These are phyloP conservation scores for Salix suchowensis DNA, from an alignment of 345 rosid species.

Conservation along the genomic window DNA sequence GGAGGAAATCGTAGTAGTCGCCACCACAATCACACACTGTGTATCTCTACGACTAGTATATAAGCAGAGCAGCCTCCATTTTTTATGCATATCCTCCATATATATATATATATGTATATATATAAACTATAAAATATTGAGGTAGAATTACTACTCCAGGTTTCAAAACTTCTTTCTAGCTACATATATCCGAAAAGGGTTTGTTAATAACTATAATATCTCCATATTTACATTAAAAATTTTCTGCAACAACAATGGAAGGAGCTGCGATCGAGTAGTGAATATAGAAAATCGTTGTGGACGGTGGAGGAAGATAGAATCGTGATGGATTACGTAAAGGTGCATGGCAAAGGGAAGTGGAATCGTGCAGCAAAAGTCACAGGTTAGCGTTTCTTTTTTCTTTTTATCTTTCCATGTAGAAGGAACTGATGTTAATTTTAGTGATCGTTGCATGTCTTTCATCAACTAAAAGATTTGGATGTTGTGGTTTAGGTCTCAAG, in stretches of 20 bases:
- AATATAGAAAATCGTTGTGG: not conserved
- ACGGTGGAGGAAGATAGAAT: no score
- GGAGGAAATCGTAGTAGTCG: not conserved
- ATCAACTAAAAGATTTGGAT: no score
- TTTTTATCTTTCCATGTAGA: not conserved
- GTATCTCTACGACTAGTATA: not conserved
- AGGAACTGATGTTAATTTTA: no score
- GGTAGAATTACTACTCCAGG: not conserved
- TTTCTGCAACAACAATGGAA: not conserved
- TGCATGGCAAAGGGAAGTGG: constrained; percentile 68
- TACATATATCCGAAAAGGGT: no score
- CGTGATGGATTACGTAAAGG: constrained; percentile 40
- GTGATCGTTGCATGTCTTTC: no score
- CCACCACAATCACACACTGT: not conserved
- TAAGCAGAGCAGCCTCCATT: not conserved
- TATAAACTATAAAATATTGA: no score
- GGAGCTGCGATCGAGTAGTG: not conserved
- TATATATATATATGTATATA: no score
- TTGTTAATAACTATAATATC: no score
- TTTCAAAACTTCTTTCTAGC: not conserved
- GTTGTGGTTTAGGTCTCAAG: no score
- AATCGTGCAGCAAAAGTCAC: constrained; percentile 39
- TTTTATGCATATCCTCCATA: not conserved
- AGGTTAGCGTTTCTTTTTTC: not conserved
- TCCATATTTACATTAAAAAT: not conserved